Percentiles rank a stretch among this genome's conserved stretches.
phyloP scores from a whole-genome alignment of 306 rosid genomes.

The Ammopiptanthus mongolicus region DNA sequence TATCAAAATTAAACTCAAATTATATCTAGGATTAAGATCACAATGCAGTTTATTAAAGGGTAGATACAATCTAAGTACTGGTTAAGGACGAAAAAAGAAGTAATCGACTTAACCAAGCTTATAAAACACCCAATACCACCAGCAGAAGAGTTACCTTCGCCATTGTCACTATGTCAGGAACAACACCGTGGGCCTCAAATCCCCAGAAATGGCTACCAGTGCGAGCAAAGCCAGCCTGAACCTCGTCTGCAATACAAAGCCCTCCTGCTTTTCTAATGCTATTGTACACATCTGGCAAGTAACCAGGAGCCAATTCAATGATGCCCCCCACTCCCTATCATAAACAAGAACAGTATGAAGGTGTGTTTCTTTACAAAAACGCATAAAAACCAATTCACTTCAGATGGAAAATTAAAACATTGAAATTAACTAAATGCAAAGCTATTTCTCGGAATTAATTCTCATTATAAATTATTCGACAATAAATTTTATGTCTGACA shows the following conservation, averaged over 20 bases:
- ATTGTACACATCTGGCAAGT: slow-evolving; percentile 58
- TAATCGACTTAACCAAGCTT: not conserved
- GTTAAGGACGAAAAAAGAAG: not conserved
- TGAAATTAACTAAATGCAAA: not conserved
- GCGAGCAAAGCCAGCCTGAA: slow-evolving; percentile 76
- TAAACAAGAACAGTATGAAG: not conserved
- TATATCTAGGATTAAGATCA: no score
- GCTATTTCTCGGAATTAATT: not conserved
- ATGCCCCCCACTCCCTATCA: slow-evolving; percentile 82
- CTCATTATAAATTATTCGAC: not conserved
- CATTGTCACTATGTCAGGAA: slow-evolving; percentile 87
- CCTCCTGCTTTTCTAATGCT: slow-evolving; percentile 75
- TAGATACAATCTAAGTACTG: no score
- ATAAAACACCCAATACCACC: not conserved
- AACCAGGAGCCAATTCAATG: slow-evolving; percentile 80
- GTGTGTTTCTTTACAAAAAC: not conserved
- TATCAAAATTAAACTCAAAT: no score
- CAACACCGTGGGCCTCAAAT: slow-evolving; percentile 73
- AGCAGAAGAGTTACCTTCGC: slow-evolving; percentile 53
- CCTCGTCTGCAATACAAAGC: slow-evolving; percentile 77
- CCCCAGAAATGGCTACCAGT: slow-evolving; percentile 89
- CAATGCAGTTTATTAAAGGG: no score
- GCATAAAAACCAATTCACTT: not conserved
- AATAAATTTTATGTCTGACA: not conserved
- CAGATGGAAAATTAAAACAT: not conserved